Evolutionary conservation across 805 yeast genomes (phyloP), one percentile per base, ranked within the genome.

Genomic region (Ogataea neopini): DNA sequence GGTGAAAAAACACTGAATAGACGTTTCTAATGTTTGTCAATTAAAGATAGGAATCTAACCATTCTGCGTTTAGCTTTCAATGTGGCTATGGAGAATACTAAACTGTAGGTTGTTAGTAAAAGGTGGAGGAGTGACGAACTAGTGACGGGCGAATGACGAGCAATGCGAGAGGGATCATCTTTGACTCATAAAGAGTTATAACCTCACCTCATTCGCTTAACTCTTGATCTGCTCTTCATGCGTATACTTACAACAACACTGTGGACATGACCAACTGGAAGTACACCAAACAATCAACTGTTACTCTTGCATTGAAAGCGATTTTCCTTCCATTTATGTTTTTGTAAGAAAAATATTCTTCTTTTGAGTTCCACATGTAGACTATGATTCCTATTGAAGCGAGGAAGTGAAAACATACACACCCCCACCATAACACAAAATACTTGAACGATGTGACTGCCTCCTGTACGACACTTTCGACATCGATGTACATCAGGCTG

Each of bases 1-100:
- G 47, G 96, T 92, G n/a, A 83, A 84, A 60, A 80, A 77, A 63
- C 97, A 92, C 66, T 90, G 40, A 64, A 54, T 13, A 28, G 5
- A n/a, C 11, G 30, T 28, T 13, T 40, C 13, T 33, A 23, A 15
- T 32, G 10, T 34, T 34, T 17, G 6, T 36, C 46, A 13, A 43
- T 36, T 25, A 43, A 22, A 3, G 41, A 35, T 10, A 43, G 29
- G 19, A 43, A 43, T 17, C 32, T 43, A 23, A 13, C 28, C 41
- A 36, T 43, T 14, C 36, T 43, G 18, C 29, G 18, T 20, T 45
- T 52, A 18, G 56, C 52, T 29, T 26, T 47, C 43, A 43, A 20
- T 11, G 48, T 47, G 4, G 52, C 44, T 11, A 47, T 32, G 10
- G 51, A 40, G 43, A 52, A 52, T n/a, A 49, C 26, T 3, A 42